A percentile compares a stretch with the other conserved stretches of the same genome.
Evolutionary conservation across 192 early-diverging fungal species (phyloP).

Genomic region (Backusella psychrophila): DNA sequence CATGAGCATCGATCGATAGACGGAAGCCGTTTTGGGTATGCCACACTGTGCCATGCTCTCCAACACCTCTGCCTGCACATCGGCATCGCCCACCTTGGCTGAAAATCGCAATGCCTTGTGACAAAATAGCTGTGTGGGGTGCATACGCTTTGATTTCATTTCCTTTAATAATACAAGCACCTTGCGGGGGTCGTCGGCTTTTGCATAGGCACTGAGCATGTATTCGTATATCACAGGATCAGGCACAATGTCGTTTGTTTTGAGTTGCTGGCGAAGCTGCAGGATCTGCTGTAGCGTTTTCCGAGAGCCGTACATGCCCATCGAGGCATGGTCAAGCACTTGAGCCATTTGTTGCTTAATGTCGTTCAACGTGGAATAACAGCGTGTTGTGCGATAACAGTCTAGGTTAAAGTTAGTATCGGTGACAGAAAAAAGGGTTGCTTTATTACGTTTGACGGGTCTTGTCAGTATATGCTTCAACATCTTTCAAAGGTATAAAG

Average conservation of each 20-base stretch:
- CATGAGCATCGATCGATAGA: conserved; percentile 39
- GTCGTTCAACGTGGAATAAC: neutral
- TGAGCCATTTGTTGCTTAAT: neutral
- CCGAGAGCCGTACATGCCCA: neutral
- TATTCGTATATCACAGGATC: conserved; percentile 33
- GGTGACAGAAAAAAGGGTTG: neutral
- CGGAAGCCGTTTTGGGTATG: neutral
- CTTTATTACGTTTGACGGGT: neutral
- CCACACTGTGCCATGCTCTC: neutral
- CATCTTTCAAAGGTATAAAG: neutral
- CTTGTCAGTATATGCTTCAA: neutral
- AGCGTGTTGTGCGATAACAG: neutral
- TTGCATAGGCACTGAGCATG: conserved; percentile 31
- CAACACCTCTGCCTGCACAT: conserved; percentile 17
- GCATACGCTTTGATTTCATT: conserved; percentile 30
- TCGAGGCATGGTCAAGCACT: neutral
- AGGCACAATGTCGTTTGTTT: conserved; percentile 3
- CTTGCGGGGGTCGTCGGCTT: conserved; percentile 18
- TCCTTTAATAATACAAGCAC: conserved; percentile 25
- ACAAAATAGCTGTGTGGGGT: conserved; percentile 14
- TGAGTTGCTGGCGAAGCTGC: neutral
- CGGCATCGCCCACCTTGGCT: neutral
- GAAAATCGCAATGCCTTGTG: conserved; percentile 32
- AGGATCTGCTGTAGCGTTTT: neutral
- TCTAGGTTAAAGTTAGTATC: neutral